Evolutionary conservation across 495 filamentous ascomycete genomes (phyloP), one percentile per base, ranked within the genome.

Genomic region (Amphirosellinia nigrospora): DNA sequence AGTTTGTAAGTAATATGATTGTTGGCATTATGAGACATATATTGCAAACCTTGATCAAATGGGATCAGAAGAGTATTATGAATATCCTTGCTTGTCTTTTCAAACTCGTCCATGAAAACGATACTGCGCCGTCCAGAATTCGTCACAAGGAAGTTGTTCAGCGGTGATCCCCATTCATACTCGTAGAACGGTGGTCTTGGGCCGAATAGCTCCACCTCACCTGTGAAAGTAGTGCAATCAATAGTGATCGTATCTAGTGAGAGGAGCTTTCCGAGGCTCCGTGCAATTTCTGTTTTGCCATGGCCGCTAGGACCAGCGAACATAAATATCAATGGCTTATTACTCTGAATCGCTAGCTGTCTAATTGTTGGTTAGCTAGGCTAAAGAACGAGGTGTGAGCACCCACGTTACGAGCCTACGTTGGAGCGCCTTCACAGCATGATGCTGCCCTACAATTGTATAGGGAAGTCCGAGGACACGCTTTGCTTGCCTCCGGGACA

Each of bases 251-350:
- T 36, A 21, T 23, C 34, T n/a, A 84, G 56, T 0, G 81, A 82
- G n/a, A 87, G 70, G 39, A 86, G 67, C 15, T 80, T 21, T 0
- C 82, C 84, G 21, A 88, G 75, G 8, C 72, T 69, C 26, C 77
- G 76, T 1, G 83, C 84, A 10, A 88, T 71, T 43, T 87, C 83
- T 0, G 83, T 85, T 69, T 87, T 88, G 1, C 86, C 86, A 66
- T 88, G 86, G 0, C 86, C 85, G 64, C 80, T 85, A 0, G 82
- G 80, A 0, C 86, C 86, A 6, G 82, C 81, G 39, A 86, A 84
- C 21, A 82, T 70, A 0, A 87, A 67, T 6, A 87, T 77, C 3
- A 88, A 70, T 1, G 73, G 73, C 55, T 71, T 71, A 58, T 4
- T 77, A 62, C 62, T 70, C 60, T 63, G 61, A 21, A 36, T 15